Conservation (phyloP, 805 yeast species). For the Candida pseudofarinosa region DNA sequence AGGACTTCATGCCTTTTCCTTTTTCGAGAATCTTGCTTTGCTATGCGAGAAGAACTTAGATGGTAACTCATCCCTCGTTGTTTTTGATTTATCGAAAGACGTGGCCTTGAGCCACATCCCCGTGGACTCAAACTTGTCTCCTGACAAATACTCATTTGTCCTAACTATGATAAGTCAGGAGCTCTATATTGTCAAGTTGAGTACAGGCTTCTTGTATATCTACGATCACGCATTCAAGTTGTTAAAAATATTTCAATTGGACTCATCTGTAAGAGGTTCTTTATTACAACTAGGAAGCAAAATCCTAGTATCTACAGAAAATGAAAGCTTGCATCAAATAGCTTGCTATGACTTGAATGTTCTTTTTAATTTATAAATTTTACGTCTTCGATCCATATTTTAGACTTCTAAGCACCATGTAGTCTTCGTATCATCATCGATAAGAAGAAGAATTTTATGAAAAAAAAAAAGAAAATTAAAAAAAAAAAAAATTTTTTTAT, state of each 20-base stretch:
- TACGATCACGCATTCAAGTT: neutral
- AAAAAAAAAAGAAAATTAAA: neutral
- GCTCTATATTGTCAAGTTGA: neutral
- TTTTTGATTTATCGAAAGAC: neutral
- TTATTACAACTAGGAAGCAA: neutral
- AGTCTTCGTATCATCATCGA: neutral
- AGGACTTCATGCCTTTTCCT: neutral
- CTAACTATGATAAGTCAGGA: neutral
- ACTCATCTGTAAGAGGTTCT: neutral
- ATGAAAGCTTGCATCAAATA: neutral
- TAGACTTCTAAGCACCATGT: neutral
- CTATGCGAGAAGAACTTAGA: neutral
- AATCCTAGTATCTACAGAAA: neutral
- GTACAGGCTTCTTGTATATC: neutral
- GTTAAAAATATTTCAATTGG: neutral
- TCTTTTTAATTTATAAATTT: neutral
- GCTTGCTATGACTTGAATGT: neutral
- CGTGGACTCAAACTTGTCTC: neutral
- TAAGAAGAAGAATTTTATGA: neutral
- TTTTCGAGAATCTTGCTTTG: neutral
- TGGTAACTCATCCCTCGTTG: neutral
- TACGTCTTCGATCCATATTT: neutral
- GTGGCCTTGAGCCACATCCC: neutral
- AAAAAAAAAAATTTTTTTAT: no score
- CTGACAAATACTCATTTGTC: neutral